These are phyloP conservation scores for Leptographium galeiforme DNA, from an alignment of 2,329 filamentous ascomycete species.

Conservation along the genomic window DNA sequence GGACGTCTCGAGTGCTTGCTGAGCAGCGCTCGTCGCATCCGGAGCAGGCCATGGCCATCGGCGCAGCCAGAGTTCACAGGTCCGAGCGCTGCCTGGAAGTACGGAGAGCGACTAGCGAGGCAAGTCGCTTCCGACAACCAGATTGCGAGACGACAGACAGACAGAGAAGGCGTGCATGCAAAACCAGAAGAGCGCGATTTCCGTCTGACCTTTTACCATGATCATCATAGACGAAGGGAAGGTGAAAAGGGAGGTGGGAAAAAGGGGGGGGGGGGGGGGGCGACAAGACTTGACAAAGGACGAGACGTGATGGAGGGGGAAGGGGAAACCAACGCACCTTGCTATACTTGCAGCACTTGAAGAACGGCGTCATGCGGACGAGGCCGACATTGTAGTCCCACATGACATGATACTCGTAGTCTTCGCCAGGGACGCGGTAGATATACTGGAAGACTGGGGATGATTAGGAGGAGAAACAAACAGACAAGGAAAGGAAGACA, in stretches of 20 bases:
- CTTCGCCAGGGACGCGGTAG: slow-evolving; percentile 57
- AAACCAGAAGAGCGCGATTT: slow-evolving; percentile 22
- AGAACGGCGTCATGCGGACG: slow-evolving; percentile 86
- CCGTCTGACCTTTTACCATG: slow-evolving; percentile 35
- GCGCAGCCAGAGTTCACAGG: neutral
- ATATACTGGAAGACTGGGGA: slow-evolving; percentile 66
- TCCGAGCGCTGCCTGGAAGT: neutral
- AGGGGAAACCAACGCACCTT: slow-evolving; percentile 48
- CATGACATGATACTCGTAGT: slow-evolving; percentile 60
- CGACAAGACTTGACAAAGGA: neutral
- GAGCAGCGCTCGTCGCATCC: slow-evolving; percentile 2
- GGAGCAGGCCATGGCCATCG: slow-evolving; percentile 2
- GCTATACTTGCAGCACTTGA: slow-evolving; percentile 76
- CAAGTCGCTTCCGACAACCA: neutral
- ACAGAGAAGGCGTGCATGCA: slow-evolving; percentile 2
- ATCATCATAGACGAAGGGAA: slow-evolving; percentile 27
- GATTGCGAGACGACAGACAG: neutral
- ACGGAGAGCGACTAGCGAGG: neutral
- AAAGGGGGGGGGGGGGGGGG: neutral
- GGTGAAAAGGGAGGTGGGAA: neutral
- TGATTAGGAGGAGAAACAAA: neutral
- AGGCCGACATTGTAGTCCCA: slow-evolving; percentile 97
- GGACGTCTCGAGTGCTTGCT: neutral
- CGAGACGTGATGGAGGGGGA: neutral
- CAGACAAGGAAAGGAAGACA: slow-evolving; percentile 9